A percentile compares a stretch with the other conserved stretches of the same genome.
phyloP scores from a whole-genome alignment of 352 stramenopile species.

The Thraustotheca clavata region DNA sequence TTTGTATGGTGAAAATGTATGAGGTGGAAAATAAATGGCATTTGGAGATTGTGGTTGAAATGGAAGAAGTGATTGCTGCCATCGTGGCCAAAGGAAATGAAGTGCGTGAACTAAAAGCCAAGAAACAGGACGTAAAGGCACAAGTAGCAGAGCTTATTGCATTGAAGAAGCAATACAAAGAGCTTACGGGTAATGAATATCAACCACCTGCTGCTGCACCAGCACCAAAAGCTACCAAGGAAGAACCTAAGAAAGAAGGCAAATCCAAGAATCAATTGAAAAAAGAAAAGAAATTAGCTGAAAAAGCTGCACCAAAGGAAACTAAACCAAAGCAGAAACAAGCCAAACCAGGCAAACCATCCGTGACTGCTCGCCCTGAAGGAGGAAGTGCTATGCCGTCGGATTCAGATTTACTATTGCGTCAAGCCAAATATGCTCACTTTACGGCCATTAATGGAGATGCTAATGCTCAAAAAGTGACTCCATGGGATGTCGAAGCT shows the following conservation, averaged over 20 bases:
- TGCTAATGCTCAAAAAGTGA: conserved; percentile 74
- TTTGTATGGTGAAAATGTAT: too few species aligned
- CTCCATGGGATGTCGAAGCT: conserved; percentile 91
- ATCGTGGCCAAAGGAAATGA: conserved; percentile 63
- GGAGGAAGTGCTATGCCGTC: conserved; percentile 46
- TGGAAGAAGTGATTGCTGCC: conserved; percentile 19
- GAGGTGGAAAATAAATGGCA: neutral
- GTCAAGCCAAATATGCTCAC: conserved; percentile 67
- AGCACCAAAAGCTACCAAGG: conserved; percentile 22
- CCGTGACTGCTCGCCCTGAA: conserved; percentile 56
- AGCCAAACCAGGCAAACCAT: conserved; percentile 50
- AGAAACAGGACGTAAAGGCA: conserved; percentile 51
- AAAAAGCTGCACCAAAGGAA: conserved; percentile 48
- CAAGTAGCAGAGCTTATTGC: conserved; percentile 29
- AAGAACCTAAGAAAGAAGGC: conserved; percentile 21
- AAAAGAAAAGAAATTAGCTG: conserved; percentile 81
- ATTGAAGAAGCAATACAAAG: conserved; percentile 77
- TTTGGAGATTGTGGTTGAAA: conserved; percentile 1
- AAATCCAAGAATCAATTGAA: conserved; percentile 85
- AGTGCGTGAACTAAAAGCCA: conserved; percentile 74
- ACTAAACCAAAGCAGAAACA: conserved; percentile 32
- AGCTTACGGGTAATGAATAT: conserved; percentile 63
- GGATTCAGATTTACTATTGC: conserved; percentile 48
- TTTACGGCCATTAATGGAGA: conserved; percentile 43
- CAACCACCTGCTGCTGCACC: conserved; percentile 33